Base-by-base conservation (phyloP, 163 green algal species). In the Chlamydomonas reinhardtii region DNA sequence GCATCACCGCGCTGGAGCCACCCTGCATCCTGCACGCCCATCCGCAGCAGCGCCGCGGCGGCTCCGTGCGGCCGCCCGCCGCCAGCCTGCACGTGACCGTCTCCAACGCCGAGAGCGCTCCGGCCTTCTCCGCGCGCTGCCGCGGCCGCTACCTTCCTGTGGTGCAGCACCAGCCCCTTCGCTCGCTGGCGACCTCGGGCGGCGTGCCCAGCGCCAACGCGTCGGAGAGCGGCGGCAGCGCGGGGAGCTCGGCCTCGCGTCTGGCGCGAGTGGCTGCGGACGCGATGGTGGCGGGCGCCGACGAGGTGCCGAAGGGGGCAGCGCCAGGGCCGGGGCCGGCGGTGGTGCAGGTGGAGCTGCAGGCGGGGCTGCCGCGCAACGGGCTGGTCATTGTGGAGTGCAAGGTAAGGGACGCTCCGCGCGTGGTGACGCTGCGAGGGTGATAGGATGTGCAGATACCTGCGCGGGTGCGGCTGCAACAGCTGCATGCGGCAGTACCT, bases 371-470 rank as follows among this genome's bases (percentile, higher is more conserved):
- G 70, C 81, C 81, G 4, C 1, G 59, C 11, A 87, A 87, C n/a
- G 81, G 81, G 0, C 56, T 87, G 56, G 59, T 80, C 27, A 39
- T 87, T 4, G 11, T 87, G 27, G 81, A 87, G 71, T 87, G 81
- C 81, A 85, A 71, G 69, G 79, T 85, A 34, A 48, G 31, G 78
- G n/a, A n/a, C n/a, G n/a, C n/a, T n/a, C n/a, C n/a, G n/a, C n/a
- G 14, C 31, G 66, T 35, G 64, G 9, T 4, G 64, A 3, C 25
- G 62, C 16, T 69, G 62, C 24, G 66, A 2, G 25, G 62, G 62
- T 32, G 62, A 34, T 2, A 2, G 62, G 25, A 24, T 17, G 62
- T 22, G 39, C 39, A 48, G 39, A 8, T 8, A 14, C 39, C 39
- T 48, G 39, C n/a, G n/a, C n/a, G n/a, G n/a, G n/a, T n/a, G n/a